Evolutionary conservation across 2,329 filamentous ascomycete species (phyloP).

Genomic region (Colletotrichum sp.): DNA sequence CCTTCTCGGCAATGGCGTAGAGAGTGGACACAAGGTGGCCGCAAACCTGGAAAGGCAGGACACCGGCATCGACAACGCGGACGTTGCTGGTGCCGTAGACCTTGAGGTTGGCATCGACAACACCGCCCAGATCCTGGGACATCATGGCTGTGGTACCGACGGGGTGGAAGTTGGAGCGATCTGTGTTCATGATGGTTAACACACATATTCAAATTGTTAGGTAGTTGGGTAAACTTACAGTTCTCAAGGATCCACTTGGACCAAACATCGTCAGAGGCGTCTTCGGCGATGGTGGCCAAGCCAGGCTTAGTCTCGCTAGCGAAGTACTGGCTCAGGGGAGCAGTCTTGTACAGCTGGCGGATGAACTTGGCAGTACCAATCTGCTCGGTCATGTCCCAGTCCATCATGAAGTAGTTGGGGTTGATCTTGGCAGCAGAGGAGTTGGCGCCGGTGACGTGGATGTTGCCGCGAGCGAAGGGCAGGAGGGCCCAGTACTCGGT

Average conservation of each 20-base stretch:
- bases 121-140: conserved; percentile 51
- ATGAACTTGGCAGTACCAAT: conserved; percentile 32
- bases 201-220: neutral
- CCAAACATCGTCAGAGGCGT: conserved; percentile 29
- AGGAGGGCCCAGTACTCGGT: conserved; percentile 42
- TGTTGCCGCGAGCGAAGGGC: conserved; percentile 43
- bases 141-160: conserved; percentile 57
- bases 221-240: neutral
- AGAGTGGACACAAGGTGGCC: conserved; percentile 55
- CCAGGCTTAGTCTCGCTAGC: conserved; percentile 24
- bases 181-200: neutral
- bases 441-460: conserved; percentile 42
- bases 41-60: conserved; percentile 54
- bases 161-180: conserved; percentile 44
- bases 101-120: conserved; percentile 49
- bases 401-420: conserved; percentile 37
- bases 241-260: conserved; percentile 3
- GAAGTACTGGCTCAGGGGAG: conserved; percentile 27
- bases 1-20: conserved; percentile 58
- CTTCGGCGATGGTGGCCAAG: conserved; percentile 26
- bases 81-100: conserved; percentile 57
- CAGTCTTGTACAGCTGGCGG: conserved; percentile 33
- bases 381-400: conserved; percentile 38
- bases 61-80: conserved; percentile 53
- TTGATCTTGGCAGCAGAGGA: conserved; percentile 36